A percentile compares a stretch with the other conserved stretches of the same genome.
Conservation (phyloP, 2,329 filamentous ascomycete species). For the Neoascochyta sp. region DNA sequence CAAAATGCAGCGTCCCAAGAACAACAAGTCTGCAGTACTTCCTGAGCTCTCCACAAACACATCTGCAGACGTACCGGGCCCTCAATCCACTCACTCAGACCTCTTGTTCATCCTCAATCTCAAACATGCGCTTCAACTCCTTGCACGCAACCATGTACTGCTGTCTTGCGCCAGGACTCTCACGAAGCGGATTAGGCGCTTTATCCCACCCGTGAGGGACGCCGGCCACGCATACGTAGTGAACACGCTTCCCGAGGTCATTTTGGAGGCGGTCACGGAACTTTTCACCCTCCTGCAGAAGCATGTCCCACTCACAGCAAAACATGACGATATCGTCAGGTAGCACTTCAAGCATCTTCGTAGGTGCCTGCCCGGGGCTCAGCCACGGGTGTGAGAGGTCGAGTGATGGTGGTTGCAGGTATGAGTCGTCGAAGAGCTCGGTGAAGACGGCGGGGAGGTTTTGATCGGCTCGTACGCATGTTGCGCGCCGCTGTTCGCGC, state of each 20-base stretch:
- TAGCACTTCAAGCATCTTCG: slow-evolving; percentile 51
- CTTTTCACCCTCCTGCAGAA: slow-evolving; percentile 58
- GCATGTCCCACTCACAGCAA: slow-evolving; percentile 65
- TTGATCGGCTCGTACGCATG: slow-evolving; percentile 52
- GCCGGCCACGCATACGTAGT: slow-evolving; percentile 56
- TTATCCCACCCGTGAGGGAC: slow-evolving; percentile 67
- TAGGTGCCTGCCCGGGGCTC: slow-evolving; percentile 55
- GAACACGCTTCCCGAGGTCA: slow-evolving; percentile 54
- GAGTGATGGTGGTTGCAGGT: slow-evolving; percentile 46
- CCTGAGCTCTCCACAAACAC: too few relatives aligned
- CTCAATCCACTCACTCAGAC: slow-evolving; percentile 1
- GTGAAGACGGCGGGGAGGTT: slow-evolving; percentile 51
- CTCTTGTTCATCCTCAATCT: slow-evolving; percentile 26
- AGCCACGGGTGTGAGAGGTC: slow-evolving; percentile 57
- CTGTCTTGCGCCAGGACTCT: slow-evolving; percentile 50
- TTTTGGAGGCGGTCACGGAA: slow-evolving; percentile 58
- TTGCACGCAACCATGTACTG: slow-evolving; percentile 55
- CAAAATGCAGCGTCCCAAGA: slow-evolving; percentile 6
- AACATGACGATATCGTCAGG: slow-evolving; percentile 60
- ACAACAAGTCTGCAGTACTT: slow-evolving; percentile 7
- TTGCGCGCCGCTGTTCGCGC: slow-evolving; percentile 56
- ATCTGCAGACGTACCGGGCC: slow-evolving; percentile 3
- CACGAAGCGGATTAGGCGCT: slow-evolving; percentile 57
- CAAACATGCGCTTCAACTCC: slow-evolving; percentile 47
- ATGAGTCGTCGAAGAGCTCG: slow-evolving; percentile 51